Evolutionary conservation across 306 rosid genomes (phyloP).

Genomic region (Dryas alaskensis): DNA sequence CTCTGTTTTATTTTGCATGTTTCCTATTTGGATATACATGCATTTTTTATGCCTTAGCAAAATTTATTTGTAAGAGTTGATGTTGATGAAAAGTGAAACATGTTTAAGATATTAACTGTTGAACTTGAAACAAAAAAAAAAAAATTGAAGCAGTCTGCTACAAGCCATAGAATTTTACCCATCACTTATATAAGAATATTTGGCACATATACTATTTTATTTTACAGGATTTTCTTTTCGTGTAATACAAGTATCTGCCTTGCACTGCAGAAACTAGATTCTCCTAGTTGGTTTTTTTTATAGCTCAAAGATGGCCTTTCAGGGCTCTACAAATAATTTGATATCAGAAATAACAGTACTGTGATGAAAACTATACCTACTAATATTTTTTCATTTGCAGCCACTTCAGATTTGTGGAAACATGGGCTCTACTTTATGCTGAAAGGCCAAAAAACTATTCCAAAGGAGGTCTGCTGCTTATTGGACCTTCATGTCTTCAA

Average conservation of each 20-base stretch:
- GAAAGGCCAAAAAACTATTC: constrained; percentile 47
- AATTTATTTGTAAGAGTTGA: background rate
- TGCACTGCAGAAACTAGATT: background rate
- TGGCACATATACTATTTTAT: background rate
- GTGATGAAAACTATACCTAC: background rate
- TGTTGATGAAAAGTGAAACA: background rate
- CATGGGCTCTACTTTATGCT: constrained; percentile 65
- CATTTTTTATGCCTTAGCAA: background rate
- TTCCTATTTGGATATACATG: background rate
- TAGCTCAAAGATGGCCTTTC: background rate
- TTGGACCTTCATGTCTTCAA: background rate
- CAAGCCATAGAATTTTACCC: background rate
- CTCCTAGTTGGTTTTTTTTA: background rate
- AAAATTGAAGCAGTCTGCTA: background rate
- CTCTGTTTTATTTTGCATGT: background rate
- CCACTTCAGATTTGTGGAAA: constrained; percentile 60
- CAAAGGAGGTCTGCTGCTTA: constrained; percentile 61
- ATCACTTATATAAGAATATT: background rate
- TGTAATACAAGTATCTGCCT: background rate
- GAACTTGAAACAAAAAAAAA: background rate
- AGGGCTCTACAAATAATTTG: background rate
- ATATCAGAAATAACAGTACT: background rate
- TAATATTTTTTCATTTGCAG: constrained; percentile 47
- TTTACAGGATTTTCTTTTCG: background rate
- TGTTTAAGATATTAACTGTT: background rate